Evolutionary conservation across 495 filamentous ascomycete species (phyloP), one percentile per base, ranked within the genome.

Genomic region (Margaritispora aquatica): DNA sequence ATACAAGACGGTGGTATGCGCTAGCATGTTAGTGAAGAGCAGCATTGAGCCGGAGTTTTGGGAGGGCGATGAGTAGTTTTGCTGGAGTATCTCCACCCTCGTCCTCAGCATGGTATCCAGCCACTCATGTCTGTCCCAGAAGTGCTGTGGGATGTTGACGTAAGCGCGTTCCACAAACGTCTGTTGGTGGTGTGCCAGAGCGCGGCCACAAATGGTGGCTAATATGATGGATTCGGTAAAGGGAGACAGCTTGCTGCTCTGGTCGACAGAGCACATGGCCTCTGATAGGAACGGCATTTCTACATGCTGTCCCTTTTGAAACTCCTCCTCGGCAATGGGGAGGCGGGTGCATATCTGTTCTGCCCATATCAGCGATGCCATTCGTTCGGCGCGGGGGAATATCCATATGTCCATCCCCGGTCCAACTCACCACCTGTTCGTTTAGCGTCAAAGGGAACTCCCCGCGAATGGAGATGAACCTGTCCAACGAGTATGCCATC

Each of bases 401-500:
- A n/a, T n/a, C n/a, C n/a, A n/a, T n/a, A n/a, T n/a, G n/a, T n/a
- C n/a, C n/a, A n/a, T n/a, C n/a, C n/a, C n/a, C n/a, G n/a, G n/a
- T 20, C 19, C 38, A 17, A 24, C 52, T 17, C 23, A 54, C 52
- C 19, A 54, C 52, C 10, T 54, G 27, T 54, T 54, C 52, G 15
- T 19, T n/a, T 38, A 54, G 20, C n/a, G 21, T 54, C 22, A 54
- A 15, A 1, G 52, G 52, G 29, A 27, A 36, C 41, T 54, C 31
- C 8, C 22, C 9, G 11, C 31, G 15, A 19, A 54, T 20, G 21
- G n/a, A 38, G 20, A 54, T 36, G 10, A 54, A 54, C 13, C 31
- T 27, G 41, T 54, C 52, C 27, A 54, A n/a, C n/a, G 27, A 20
- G 23, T 54, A 54, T 10, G 52, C 52, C 52, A 54, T 38, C 52